A percentile compares a stretch with the other conserved stretches of the same genome.
Conservation (phyloP, 2,329 filamentous ascomycete species). For the Daldinia sp. region DNA sequence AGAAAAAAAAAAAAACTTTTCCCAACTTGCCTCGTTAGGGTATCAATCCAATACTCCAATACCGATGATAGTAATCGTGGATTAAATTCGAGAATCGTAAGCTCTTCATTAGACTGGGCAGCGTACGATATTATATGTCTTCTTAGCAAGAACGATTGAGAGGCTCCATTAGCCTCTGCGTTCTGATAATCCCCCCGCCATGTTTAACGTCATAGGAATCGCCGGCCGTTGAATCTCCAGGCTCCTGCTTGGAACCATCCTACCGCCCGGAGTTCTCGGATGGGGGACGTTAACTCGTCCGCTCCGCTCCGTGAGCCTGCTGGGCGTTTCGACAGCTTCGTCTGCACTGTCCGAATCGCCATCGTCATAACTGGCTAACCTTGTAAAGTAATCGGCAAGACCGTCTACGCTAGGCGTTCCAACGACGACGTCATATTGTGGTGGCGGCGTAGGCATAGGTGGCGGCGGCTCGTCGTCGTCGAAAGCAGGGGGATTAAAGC, state of each 20-base stretch:
- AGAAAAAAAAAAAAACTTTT: slow-evolving; percentile 35
- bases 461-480: slow-evolving; percentile 83
- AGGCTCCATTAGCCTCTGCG: slow-evolving; percentile 45
- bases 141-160: neutral
- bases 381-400: slow-evolving; percentile 87
- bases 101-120: slow-evolving; percentile 10
- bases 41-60: slow-evolving; percentile 39
- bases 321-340: slow-evolving; percentile 47
- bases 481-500: slow-evolving; percentile 89
- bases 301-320: slow-evolving; percentile 62
- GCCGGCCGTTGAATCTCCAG: slow-evolving; percentile 65
- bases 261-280: slow-evolving; percentile 65
- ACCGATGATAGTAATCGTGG: slow-evolving; percentile 28
- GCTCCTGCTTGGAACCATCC: slow-evolving; percentile 67
- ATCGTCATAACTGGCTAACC: slow-evolving; percentile 78
- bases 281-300: slow-evolving; percentile 70
- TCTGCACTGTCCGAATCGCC: slow-evolving; percentile 54
- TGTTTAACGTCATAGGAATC: slow-evolving; percentile 47
- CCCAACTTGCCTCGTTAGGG: slow-evolving; percentile 32
- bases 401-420: slow-evolving; percentile 75
- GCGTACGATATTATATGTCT: neutral
- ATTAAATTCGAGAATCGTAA: slow-evolving; percentile 19
- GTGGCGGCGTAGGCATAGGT: slow-evolving; percentile 78
- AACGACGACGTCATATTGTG: slow-evolving; percentile 84
- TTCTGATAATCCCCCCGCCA: slow-evolving; percentile 47